Conservation (phyloP, 495 filamentous ascomycete species). For the Penicillium nucicola region DNA sequence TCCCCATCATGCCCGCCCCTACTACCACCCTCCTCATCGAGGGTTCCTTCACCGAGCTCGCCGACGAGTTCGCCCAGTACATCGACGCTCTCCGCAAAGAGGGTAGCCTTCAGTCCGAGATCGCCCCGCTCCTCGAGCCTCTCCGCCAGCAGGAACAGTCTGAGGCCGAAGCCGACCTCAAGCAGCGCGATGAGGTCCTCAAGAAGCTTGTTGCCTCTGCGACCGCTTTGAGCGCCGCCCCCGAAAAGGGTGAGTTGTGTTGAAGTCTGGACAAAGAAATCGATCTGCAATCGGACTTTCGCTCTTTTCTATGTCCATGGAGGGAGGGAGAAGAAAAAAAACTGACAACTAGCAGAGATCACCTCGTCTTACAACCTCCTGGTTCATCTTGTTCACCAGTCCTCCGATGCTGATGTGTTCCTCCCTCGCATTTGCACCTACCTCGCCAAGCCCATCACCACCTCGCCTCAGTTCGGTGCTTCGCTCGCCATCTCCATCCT, state of each 20-base stretch:
- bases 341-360: constrained; percentile 60
- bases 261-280: constrained; percentile 8
- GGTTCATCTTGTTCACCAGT: constrained; percentile 84
- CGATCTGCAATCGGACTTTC: constrained; percentile 18
- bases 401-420: constrained; percentile 76
- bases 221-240: constrained; percentile 67
- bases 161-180: constrained; percentile 42
- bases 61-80: constrained; percentile 84
- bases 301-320: constrained; percentile 6
- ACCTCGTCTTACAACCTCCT: constrained; percentile 93
- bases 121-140: constrained; percentile 67
- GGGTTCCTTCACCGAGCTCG: constrained; percentile 82
- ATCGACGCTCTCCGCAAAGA: constrained; percentile 63
- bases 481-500: constrained; percentile 82
- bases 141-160: constrained; percentile 48
- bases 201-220: constrained; percentile 82
- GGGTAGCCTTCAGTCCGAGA: constrained; percentile 61
- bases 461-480: constrained; percentile 78
- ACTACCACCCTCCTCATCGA: constrained; percentile 77
- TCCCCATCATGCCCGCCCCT: constrained; percentile 49
- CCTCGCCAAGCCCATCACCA: constrained; percentile 80
- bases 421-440: constrained; percentile 83
- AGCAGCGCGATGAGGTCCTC: constrained; percentile 79
- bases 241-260: constrained; percentile 70
- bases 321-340: constrained; percentile 5